phyloP scores from a whole-genome alignment of 106 monocot genomes.

The Acanthochlamys bracteata region DNA sequence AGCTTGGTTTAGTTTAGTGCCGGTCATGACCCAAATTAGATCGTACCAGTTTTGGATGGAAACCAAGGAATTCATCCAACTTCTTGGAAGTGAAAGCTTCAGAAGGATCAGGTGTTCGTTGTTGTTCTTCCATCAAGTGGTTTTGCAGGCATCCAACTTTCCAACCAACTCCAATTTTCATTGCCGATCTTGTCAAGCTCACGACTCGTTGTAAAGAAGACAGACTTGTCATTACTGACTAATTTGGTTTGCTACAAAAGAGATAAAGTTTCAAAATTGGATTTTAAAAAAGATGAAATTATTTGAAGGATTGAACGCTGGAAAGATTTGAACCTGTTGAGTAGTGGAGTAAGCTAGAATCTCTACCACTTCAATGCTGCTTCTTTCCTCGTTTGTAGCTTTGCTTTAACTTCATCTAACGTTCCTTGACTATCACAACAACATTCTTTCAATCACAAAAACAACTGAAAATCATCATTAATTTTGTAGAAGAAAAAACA shows the following conservation, averaged over 20 bases:
- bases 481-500: background rate
- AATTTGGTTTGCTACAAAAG: constrained; percentile 2
- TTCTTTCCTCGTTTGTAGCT: constrained; percentile 33
- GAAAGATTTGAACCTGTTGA: constrained; percentile 10
- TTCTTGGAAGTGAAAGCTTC: constrained; percentile 11
- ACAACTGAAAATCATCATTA: background rate
- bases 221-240: constrained; percentile 3
- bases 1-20: too few relatives aligned
- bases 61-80: constrained; percentile 6
- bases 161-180: too few relatives aligned
- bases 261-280: background rate
- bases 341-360: constrained; percentile 17
- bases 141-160: constrained; percentile 55
- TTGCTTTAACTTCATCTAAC: constrained; percentile 36
- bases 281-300: background rate
- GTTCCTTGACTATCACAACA: constrained; percentile 52
- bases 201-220: background rate
- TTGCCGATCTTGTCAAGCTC: constrained; percentile 22
- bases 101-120: background rate
- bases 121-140: constrained; percentile 41
- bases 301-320: background rate
- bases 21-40: too few relatives aligned
- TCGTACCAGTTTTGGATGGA: constrained; percentile 4
- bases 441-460: constrained; percentile 25
- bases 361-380: constrained; percentile 39